phyloP scores from a whole-genome alignment of 2,329 filamentous ascomycete species.

The Leptographium radiaticola region DNA sequence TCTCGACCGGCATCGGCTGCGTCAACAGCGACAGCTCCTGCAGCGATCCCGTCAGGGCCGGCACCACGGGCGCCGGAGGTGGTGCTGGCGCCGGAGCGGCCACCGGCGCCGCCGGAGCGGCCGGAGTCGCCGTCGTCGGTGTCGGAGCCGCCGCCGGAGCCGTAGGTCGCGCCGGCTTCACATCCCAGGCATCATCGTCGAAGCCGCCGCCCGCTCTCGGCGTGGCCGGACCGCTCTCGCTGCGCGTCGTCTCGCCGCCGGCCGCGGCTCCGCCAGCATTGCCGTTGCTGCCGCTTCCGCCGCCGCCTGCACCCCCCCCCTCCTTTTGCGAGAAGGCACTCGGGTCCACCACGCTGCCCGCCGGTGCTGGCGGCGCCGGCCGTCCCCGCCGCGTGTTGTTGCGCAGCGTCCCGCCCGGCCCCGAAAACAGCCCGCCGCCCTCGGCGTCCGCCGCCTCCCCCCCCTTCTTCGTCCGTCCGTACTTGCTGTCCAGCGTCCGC shows the following conservation, averaged over 20 bases:
- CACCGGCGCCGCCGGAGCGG: constrained; percentile 23
- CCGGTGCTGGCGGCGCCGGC: constrained; percentile 74
- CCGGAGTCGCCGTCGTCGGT: constrained; percentile 21
- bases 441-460: constrained; percentile 46
- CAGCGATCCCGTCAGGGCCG: constrained; percentile 54
- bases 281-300: constrained; percentile 21
- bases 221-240: constrained; percentile 10
- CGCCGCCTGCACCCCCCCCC: too few relatives aligned
- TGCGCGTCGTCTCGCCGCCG: not conserved
- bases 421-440: constrained; percentile 68
- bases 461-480: constrained; percentile 47
- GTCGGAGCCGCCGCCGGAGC: constrained; percentile 7
- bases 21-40: constrained; percentile 41
- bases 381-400: constrained; percentile 93
- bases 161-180: constrained; percentile 58
- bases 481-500: constrained; percentile 75
- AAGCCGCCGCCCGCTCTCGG: constrained; percentile 44
- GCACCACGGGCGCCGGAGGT: constrained; percentile 23
- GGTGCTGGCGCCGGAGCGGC: constrained; percentile 25
- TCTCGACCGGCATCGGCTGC: constrained; percentile 39
- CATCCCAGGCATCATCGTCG: constrained; percentile 95
- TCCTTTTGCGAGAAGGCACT: constrained; percentile 64
- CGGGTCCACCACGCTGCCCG: constrained; percentile 76
- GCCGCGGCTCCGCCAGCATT: constrained; percentile 20
- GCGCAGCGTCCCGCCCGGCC: constrained; percentile 75